Percentiles rank a stretch among this genome's conserved stretches.
These are phyloP conservation scores for Saccharomycopsis fodiens DNA, from an alignment of 805 yeast species.

Conservation along the genomic window DNA sequence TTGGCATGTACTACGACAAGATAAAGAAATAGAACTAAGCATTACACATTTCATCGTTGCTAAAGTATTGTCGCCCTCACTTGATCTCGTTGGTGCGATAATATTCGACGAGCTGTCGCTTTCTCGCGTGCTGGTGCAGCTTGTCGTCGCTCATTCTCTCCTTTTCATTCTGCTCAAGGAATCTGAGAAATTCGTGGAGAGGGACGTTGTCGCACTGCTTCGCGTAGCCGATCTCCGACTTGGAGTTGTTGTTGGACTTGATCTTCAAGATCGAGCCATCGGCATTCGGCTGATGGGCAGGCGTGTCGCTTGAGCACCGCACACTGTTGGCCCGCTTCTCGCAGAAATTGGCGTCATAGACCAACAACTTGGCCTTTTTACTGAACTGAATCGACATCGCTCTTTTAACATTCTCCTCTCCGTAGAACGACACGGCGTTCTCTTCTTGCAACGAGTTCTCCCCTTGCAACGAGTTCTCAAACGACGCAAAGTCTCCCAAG, in stretches of 20 bases:
- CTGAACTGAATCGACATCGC: conserved; percentile 13
- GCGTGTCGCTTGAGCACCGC: conserved; percentile 11
- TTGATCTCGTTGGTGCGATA: conserved; percentile 2
- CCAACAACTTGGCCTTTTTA: conserved; percentile 13
- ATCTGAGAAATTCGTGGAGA: conserved; percentile 17
- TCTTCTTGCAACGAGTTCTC: too few relatives aligned
- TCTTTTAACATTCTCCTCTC: conserved; percentile 1
- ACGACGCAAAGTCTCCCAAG: too few relatives aligned
- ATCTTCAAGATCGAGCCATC: conserved; percentile 17
- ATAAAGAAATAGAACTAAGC: background rate
- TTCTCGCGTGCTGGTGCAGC: conserved; percentile 10
- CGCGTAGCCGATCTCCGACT: conserved; percentile 16
- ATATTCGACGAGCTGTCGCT: conserved; percentile 17
- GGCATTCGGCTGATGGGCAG: background rate
- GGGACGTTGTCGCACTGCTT: conserved; percentile 19
- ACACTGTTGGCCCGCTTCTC: conserved; percentile 2
- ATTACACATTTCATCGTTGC: background rate
- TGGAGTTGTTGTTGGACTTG: conserved; percentile 13
- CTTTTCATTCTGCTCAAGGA: conserved; percentile 18
- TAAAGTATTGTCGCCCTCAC: background rate
- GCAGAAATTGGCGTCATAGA: conserved; percentile 12
- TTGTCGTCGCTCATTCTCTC: conserved; percentile 15
- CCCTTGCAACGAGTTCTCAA: too few relatives aligned
- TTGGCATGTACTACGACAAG: conserved; percentile 1
- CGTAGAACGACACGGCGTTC: conserved; percentile 4